phyloP scores from a whole-genome alignment of 116 monocot species.

The Thalassia testudinum region DNA sequence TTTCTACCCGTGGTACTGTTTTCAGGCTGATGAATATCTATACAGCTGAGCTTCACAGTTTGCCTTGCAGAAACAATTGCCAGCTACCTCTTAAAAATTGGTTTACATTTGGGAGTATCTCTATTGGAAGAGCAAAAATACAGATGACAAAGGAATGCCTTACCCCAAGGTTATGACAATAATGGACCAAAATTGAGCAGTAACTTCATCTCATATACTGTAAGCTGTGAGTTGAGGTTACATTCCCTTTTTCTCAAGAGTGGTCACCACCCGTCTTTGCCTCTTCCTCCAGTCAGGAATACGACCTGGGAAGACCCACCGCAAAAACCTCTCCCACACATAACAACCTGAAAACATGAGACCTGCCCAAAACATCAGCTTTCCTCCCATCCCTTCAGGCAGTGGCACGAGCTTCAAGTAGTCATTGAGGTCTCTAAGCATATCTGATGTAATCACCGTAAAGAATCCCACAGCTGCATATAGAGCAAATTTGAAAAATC shows the following conservation, averaged over 20 bases:
- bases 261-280: constrained; percentile 41
- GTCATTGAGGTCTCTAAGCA: constrained; percentile 78
- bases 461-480: constrained; percentile 69
- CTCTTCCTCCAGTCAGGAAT: constrained; percentile 70
- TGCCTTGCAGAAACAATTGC: too few relatives aligned
- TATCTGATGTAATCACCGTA: constrained; percentile 75
- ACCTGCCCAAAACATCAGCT: constrained; percentile 66
- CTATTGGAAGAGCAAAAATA: too few relatives aligned
- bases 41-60: too few relatives aligned
- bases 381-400: constrained; percentile 70
- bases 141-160: too few relatives aligned
- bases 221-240: neutral
- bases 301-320: constrained; percentile 75
- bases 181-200: too few relatives aligned
- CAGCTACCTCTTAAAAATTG: too few relatives aligned
- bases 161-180: too few relatives aligned
- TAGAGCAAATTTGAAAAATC: constrained; percentile 66
- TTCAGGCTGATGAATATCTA: too few relatives aligned
- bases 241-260: constrained; percentile 37
- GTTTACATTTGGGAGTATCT: too few relatives aligned
- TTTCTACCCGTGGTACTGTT: too few relatives aligned
- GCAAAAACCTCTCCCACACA: constrained; percentile 76
- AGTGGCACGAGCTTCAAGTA: constrained; percentile 83
- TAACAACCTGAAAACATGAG: constrained; percentile 83
- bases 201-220: too few relatives aligned